phyloP scores from a whole-genome alignment of 2,329 filamentous ascomycete genomes.

The Penicillium sp. region DNA sequence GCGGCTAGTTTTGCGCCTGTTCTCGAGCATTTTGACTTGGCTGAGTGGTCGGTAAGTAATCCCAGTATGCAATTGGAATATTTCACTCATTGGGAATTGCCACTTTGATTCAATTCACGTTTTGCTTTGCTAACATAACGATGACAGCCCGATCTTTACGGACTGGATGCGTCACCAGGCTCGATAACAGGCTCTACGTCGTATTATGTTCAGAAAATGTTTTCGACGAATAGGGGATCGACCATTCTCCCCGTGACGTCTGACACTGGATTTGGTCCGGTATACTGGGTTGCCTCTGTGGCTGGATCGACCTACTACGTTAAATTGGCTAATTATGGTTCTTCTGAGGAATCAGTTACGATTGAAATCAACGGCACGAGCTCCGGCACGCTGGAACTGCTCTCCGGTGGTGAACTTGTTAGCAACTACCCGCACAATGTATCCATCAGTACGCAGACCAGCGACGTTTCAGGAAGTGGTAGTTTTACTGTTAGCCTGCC shows the following conservation, averaged over 20 bases:
- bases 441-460: not conserved
- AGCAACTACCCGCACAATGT: constrained; percentile 1
- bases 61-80: not conserved
- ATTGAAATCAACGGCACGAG: not conserved
- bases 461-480: not conserved
- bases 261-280: not conserved
- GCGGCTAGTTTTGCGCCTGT: constrained; percentile 35
- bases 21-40: constrained; percentile 32
- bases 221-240: constrained; percentile 29
- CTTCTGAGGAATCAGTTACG: not conserved
- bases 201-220: constrained; percentile 35
- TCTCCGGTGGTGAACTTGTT: not conserved
- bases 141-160: constrained; percentile 25
- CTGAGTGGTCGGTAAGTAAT: constrained; percentile 31
- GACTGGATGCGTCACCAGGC: constrained; percentile 27
- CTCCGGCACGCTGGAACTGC: not conserved
- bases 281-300: constrained; percentile 13
- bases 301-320: not conserved
- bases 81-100: not conserved
- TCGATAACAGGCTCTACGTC: constrained; percentile 27
- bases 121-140: not conserved
- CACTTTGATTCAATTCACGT: not conserved
- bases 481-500: not conserved
- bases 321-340: constrained; percentile 2
- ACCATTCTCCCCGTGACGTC: constrained; percentile 26